Evolutionary conservation across 106 monocot species (phyloP), one percentile per base, ranked within the genome.

Genomic region (Triglochin maritima): DNA sequence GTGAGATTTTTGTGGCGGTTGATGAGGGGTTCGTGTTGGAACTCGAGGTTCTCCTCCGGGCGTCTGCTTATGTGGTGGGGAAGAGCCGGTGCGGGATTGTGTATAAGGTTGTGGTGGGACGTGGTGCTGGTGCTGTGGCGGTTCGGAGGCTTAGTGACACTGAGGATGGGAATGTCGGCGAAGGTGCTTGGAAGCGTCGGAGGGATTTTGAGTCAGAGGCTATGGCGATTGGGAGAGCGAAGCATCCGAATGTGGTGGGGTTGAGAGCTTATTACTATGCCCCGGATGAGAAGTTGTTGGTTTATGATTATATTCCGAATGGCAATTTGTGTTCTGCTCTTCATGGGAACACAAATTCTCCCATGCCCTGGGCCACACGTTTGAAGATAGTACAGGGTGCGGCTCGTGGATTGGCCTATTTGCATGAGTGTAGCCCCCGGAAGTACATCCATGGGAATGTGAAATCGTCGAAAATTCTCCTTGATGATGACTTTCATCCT

Each of bases 51-150:
- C 82, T 94, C 12, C 89, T 94, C n/a, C 72, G 89, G 6, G 94
- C 94, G 9, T 94, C 94, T 0, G 89, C 94, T 7, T 89, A 89
- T 63, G 94, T 94, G 5, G 82, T 89, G 13, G 89, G 89, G 46
- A 94, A 94, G 81, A 94, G 94, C 81, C 77, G 89, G 47, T 77
- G 82, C 47, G 89, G 89, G 44, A 89, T 94, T 49, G 86, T 89
- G 29, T 94, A 94, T 80, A 84, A 70, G 62, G 94, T 94, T 6
- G 89, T 89, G 13, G 83, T 84, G 2, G 78, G 74, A 8, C 52
- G 73, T 11, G 62, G 76, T 2, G 81, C 75, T 7, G 59, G 78
- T 1, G 80, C 80, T 0, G 84, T 87, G 47, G 89, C 87, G 5
- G 89, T 87, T 59, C 63, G 86, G 59, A 70, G 89, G 49, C 64